Base-by-base conservation (phyloP, 805 yeast species). In the Sugiyamaella mastotermitis region DNA sequence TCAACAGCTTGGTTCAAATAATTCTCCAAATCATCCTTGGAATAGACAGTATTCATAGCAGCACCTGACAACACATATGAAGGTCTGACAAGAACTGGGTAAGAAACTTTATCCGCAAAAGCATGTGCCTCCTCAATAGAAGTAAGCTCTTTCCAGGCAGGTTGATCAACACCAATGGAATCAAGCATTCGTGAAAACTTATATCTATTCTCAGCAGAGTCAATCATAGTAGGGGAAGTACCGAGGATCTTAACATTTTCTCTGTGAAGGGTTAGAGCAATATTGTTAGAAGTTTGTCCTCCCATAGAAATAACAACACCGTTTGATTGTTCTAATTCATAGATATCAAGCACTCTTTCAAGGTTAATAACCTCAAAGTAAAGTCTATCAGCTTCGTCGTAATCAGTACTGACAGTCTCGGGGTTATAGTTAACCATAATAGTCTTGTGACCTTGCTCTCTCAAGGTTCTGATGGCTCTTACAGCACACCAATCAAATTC, bases 401-500 rank as follows among this genome's bases (percentile, higher is more conserved):
- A 90, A 66, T 90, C 98, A 38, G 98, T 90, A n/a, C 95, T 83
- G 15, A 90, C 98, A 24, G 98, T 90, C 68, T 90, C 98, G 28
- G 98, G 98, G 68, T 90, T 90, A 69, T 92, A 90, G 71, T 90
- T 90, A 57, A 90, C 78, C 97, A 92, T 92, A 58, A 92, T 81
- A 29, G 97, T 90, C 71, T 87, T 90, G 58, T 74, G 70, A 42
- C 88, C 86, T 60, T 78, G 75, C 51, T 82, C 82, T 55, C 98
- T 78, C 58, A 90, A 72, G 28, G 97, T 86, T 67, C 97, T 79
- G 48, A 87, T 92, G 33, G 97, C 92, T 49, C 95, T 77, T 42
- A 90, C 98, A 33, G 97, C 97, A 78, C 98, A 90, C 97, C 97
- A 90, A 65, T 90, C 98, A 56, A 90, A 90, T 68, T 92, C 98